A percentile compares a stretch with the other conserved stretches of the same genome.
Conservation (phyloP, 164 flowering plant species). For the Chloranthus sessilifolius region DNA sequence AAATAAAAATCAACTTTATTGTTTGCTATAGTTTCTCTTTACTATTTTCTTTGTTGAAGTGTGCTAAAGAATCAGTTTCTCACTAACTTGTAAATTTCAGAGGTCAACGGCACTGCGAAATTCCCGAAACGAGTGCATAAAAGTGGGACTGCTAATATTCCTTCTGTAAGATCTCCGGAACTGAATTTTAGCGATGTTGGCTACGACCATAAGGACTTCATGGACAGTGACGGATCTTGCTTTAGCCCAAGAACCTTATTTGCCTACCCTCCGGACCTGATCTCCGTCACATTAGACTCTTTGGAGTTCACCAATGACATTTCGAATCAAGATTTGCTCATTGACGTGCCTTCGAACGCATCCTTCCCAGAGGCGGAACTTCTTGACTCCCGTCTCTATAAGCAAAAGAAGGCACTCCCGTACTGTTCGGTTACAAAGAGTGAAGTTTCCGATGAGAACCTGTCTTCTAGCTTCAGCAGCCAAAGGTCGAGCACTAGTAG, state of each 20-base stretch:
- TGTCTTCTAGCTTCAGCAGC: constrained; percentile 29
- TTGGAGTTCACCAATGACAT: constrained; percentile 44
- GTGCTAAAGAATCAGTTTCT: too few species aligned
- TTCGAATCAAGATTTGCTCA: constrained; percentile 76
- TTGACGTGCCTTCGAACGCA: constrained; percentile 68
- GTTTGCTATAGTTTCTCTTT: too few species aligned
- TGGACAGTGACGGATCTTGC: constrained; percentile 44
- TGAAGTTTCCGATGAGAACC: constrained; percentile 12
- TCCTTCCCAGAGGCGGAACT: constrained; percentile 91
- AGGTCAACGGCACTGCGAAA: constrained; percentile 35
- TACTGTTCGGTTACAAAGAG: neutral
- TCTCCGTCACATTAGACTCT: constrained; percentile 53
- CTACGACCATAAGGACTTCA: constrained; percentile 33
- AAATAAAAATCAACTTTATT: too few species aligned
- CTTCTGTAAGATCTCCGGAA: constrained; percentile 5
- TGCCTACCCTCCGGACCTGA: constrained; percentile 51
- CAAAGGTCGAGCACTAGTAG: constrained; percentile 53
- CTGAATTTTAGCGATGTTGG: constrained; percentile 6
- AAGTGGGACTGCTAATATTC: neutral
- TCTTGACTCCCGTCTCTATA: constrained; percentile 24
- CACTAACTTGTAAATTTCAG: constrained; percentile 40
- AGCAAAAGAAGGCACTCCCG: neutral
- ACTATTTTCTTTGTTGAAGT: neutral
- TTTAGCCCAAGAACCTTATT: constrained; percentile 67
- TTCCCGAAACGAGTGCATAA: constrained; percentile 38